phyloP scores from a whole-genome alignment of 1,284 basidiomycete genomes.

The Ustilago loliicola region DNA sequence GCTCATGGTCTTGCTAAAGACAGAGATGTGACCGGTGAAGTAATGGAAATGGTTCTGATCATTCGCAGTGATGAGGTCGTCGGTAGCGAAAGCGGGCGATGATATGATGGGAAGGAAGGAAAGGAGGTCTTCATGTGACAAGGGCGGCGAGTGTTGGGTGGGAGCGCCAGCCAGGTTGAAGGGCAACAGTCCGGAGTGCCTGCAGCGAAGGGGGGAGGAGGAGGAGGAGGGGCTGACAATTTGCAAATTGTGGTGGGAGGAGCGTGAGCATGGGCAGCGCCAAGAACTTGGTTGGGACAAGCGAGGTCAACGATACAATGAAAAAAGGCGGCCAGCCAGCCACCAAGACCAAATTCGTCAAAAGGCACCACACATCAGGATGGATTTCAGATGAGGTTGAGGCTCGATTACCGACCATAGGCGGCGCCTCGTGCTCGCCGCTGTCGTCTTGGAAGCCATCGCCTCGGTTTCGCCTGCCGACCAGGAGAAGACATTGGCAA shows the following conservation, averaged over 20 bases:
- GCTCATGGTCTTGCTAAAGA: conserved; percentile 2
- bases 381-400: background rate
- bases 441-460: background rate
- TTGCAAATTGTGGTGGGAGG: background rate
- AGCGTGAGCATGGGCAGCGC: conserved; percentile 14
- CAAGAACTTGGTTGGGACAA: conserved; percentile 30
- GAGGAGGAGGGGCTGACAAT: conserved; percentile 1
- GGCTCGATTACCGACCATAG: conserved; percentile 9
- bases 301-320: conserved; percentile 37
- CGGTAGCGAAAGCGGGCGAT: background rate
- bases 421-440: background rate
- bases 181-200: no score
- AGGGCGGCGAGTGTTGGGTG: background rate
- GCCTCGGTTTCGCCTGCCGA: background rate
- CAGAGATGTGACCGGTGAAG: background rate
- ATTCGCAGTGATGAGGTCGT: background rate
- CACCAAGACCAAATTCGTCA: background rate
- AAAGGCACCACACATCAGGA: background rate
- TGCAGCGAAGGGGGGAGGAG: background rate
- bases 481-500: background rate
- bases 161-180: background rate
- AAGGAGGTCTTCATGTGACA: background rate
- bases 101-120: conserved; percentile 1
- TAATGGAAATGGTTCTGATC: background rate
- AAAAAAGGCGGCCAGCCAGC: background rate